These are phyloP conservation scores for Colletotrichum paranaense DNA, from an alignment of 2,329 filamentous ascomycete genomes.

Conservation along the genomic window DNA sequence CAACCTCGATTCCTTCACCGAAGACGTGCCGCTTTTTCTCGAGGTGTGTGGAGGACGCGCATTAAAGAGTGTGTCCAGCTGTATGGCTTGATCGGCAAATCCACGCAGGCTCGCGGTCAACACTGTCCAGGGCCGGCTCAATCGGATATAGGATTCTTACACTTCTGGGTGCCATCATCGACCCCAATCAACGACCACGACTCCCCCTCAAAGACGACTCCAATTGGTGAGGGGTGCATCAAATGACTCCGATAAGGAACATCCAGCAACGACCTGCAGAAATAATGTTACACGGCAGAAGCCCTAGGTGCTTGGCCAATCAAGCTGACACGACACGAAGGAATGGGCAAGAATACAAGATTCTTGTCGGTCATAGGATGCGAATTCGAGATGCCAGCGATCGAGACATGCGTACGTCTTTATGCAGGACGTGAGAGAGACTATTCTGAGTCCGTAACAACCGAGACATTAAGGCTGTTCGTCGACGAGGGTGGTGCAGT, in stretches of 20 bases:
- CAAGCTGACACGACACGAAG: background rate
- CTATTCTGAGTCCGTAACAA: background rate
- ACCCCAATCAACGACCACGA: background rate
- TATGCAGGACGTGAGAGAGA: background rate
- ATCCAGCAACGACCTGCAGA: constrained; percentile 1
- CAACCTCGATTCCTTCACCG: constrained; percentile 9
- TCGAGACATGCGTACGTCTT: background rate
- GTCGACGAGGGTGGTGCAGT: background rate
- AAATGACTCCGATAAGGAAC: constrained; percentile 13
- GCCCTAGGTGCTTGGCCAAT: background rate
- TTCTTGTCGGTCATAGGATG: background rate
- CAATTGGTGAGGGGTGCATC: background rate
- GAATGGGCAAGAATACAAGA: background rate
- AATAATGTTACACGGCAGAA: background rate
- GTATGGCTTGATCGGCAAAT: constrained; percentile 20
- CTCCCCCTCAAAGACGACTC: background rate
- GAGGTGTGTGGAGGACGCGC: constrained; percentile 1
- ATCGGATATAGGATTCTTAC: constrained; percentile 3
- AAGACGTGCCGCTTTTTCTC: constrained; percentile 17
- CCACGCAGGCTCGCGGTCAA: background rate
- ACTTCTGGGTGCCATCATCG: constrained; percentile 2
- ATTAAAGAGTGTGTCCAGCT: constrained; percentile 1
- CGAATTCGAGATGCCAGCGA: background rate
- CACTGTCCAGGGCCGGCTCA: constrained; percentile 8
- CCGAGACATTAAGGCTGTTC: constrained; percentile 3